A percentile compares a stretch with the other conserved stretches of the same genome.
These are phyloP conservation scores for Filobasidium uniguttulatum DNA, from an alignment of 1,284 basidiomycete genomes.

Conservation along the genomic window DNA sequence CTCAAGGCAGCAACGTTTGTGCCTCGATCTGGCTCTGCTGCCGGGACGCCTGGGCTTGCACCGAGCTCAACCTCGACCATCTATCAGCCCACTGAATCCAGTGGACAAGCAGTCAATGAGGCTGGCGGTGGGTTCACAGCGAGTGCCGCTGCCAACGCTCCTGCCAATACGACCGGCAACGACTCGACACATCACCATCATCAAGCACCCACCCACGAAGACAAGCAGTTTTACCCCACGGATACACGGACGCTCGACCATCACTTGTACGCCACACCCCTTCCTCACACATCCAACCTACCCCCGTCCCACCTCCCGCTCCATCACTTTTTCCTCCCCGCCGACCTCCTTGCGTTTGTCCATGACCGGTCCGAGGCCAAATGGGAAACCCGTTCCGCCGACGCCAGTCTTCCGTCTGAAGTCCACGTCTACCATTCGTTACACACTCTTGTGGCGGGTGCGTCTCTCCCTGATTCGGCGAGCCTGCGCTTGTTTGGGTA, in stretches of 20 bases:
- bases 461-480: constrained; percentile 39
- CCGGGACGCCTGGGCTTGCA: neutral
- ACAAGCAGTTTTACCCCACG: constrained; percentile 8
- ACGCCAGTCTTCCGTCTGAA: constrained; percentile 63
- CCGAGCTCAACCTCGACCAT: neutral
- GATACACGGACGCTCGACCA: constrained; percentile 52
- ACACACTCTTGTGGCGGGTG: constrained; percentile 45
- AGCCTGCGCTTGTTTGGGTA: constrained; percentile 54
- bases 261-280: constrained; percentile 66
- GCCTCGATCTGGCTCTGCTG: constrained; percentile 3
- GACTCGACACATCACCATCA: too few species aligned
- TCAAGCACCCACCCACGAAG: too few species aligned
- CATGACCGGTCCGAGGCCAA: constrained; percentile 67
- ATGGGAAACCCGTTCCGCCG: constrained; percentile 41
- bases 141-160: too few species aligned
- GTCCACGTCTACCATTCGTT: constrained; percentile 83
- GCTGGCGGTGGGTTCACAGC: too few species aligned
- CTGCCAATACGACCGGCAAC: neutral
- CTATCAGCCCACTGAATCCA: neutral
- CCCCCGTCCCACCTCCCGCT: constrained; percentile 36
- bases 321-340: constrained; percentile 52
- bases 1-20: constrained; percentile 6
- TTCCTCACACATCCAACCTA: constrained; percentile 42
- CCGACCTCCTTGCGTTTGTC: constrained; percentile 61
- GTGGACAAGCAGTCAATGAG: too few species aligned